Evolutionary conservation across 1,139 yeast species (phyloP), one percentile per base, ranked within the genome.

Genomic region (Yamadazyma sp.): DNA sequence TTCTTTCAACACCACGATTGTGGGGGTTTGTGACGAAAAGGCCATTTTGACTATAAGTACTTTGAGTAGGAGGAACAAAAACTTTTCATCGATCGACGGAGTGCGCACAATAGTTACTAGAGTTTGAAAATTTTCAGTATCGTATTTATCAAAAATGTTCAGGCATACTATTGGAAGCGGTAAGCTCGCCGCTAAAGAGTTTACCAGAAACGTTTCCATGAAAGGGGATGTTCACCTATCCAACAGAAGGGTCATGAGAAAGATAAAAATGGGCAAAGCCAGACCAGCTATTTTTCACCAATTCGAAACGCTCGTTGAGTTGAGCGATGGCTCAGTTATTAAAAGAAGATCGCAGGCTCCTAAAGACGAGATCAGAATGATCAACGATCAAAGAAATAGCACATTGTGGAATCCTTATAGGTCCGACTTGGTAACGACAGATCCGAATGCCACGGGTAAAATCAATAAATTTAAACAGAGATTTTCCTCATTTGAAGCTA

Each of bases 1-100:
- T 64, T 92, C 99, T 59, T 91, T 91, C 48, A 92, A 80, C 40
- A 92, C 98, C 53, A 92, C 98, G 57, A 92, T 87, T 25, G 98
- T 92, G 39, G 98, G 98, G 31, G 97, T 85, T 62, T 88, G 96
- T 38, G 86, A 85, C 51, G 92, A 87, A 61, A 87, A 87, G 58
- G 87, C 85, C 96, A 89, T 89, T 34, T 24, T 41, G 17, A 30
- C n/a, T 17, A 18, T 12, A 18, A n/a, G 33, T n/a, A 30, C 4
- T 18, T n/a, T 3, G 7, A 10, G 5, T 30, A 5, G 17, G 12
- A 18, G 18, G 23, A 11, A 9, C n/a, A 30, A 18, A 37, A 37
- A 32, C 17, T 41, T 41, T 43, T 41, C 43, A 36, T 27, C 38
- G 40, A 34, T 17, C 35, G 20, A 14, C 31, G 17, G n/a, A 30